Base-by-base conservation (phyloP, 1,284 basidiomycete species). In the Baeospora myosura region DNA sequence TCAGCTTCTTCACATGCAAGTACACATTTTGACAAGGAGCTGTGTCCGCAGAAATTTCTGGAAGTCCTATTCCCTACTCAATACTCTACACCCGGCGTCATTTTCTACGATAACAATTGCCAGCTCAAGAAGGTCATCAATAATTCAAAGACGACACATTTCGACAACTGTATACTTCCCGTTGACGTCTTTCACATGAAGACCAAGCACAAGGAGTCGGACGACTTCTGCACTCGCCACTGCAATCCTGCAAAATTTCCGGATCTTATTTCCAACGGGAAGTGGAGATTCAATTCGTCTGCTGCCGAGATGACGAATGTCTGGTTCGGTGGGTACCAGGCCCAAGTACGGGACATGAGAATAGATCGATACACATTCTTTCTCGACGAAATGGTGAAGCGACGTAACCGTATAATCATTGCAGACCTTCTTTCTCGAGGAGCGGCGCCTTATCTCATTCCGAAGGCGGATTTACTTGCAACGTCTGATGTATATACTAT, bases 231-330 rank as follows among this genome's bases (percentile, higher is more conserved):
- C 30, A 20, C 26, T 3, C 14, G 12, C 8, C 28, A 51, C 25
- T 54, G 52, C 38, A 54, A 54, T 38, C 49, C 52, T 1, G 16
- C 20, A 5, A 28, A 16, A 3, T 52, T 36, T 32, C 30, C 36
- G 5, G 41, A 45, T 1, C 29, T 42, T 1, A 48, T 41, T 6
- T 47, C 42, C 0, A 46, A 55, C 5, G 52, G 53, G 3, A 50
- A 50, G 8, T 64, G 61, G 60, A 14, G 22, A 1, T 62, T 66
- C 49, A 66, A 64, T 34, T 55, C 57, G 0, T 67, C 64, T 0
- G 53, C 53, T 11, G 59, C 59, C 1, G 64, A 69, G 44, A 61
- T 65, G 42, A 52, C 53, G 1, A 68, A 68, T 49, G 59, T 45
- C 0, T 69, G 65, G 66, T 47, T 66, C 32, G 61, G 60, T 1